Percentiles rank a stretch among this genome's conserved stretches.
phyloP scores from a whole-genome alignment of 352 stramenopile species.

The Pythium sukuiense region DNA sequence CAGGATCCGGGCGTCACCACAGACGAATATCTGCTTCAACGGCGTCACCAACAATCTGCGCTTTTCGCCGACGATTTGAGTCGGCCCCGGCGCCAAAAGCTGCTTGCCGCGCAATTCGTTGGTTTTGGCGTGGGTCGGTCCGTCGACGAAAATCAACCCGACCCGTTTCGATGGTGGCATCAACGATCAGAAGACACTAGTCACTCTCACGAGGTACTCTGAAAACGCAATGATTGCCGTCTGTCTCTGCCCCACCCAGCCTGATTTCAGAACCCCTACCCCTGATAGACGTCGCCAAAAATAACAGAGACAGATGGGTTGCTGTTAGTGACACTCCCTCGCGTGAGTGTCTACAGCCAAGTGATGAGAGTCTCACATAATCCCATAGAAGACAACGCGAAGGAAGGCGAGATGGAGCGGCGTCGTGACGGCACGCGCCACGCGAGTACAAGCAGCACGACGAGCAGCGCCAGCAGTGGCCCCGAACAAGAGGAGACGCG shows the following conservation, averaged over 20 bases:
- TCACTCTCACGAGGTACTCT: constrained; percentile 4
- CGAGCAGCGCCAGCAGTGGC: constrained; percentile 20
- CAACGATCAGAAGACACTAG: constrained; percentile 6
- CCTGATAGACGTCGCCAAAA: constrained; percentile 4
- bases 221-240: neutral
- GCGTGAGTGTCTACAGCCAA: constrained; percentile 3
- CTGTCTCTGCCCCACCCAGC: constrained; percentile 2
- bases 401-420: constrained; percentile 7
- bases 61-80: constrained; percentile 10
- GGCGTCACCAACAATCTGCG: neutral
- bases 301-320: neutral
- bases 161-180: neutral
- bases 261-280: constrained; percentile 3
- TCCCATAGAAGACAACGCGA: neutral
- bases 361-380: neutral
- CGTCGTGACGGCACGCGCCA: neutral
- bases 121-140: neutral
- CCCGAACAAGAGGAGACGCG: constrained; percentile 2
- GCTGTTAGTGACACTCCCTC: neutral
- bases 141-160: neutral
- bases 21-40: neutral
- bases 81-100: constrained; percentile 23
- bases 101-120: constrained; percentile 27
- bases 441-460: constrained; percentile 19
- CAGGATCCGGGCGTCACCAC: neutral